A percentile compares a stretch with the other conserved stretches of the same genome.
These are phyloP conservation scores for Xylaria arbuscula DNA, from an alignment of 2,329 filamentous ascomycete species.

Conservation along the genomic window DNA sequence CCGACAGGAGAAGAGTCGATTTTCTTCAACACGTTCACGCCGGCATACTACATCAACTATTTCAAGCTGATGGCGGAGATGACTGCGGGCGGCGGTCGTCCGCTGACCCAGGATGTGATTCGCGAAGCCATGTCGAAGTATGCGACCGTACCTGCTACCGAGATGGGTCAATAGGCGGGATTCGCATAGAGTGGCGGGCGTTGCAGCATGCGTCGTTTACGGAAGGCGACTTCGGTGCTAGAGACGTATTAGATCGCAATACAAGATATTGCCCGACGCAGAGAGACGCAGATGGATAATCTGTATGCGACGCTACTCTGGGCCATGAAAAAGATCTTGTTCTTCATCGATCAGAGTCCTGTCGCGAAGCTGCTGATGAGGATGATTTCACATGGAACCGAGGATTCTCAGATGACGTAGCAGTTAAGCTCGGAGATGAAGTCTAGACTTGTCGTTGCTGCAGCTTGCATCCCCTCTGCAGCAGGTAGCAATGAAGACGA, in stretches of 20 bases:
- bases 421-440: background rate
- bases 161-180: constrained; percentile 15
- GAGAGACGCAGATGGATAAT: background rate
- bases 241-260: background rate
- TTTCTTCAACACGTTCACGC: constrained; percentile 68
- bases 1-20: constrained; percentile 63
- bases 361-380: background rate
- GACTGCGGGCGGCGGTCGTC: constrained; percentile 54
- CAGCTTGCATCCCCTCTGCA: constrained; percentile 2
- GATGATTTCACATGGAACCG: background rate
- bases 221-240: background rate
- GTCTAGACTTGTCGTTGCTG: constrained; percentile 20
- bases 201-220: background rate
- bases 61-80: constrained; percentile 63
- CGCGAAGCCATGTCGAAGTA: constrained; percentile 61
- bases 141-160: constrained; percentile 56
- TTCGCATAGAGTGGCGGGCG: background rate
- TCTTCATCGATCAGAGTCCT: background rate
- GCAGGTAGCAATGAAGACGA: constrained; percentile 20
- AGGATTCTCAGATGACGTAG: constrained; percentile 7
- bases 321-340: background rate
- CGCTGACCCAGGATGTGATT: constrained; percentile 61
- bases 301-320: constrained; percentile 16
- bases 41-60: constrained; percentile 67
- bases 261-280: background rate